Conservation (phyloP, 768 basidiomycete species). For the Rhizopogon vulgaris region DNA sequence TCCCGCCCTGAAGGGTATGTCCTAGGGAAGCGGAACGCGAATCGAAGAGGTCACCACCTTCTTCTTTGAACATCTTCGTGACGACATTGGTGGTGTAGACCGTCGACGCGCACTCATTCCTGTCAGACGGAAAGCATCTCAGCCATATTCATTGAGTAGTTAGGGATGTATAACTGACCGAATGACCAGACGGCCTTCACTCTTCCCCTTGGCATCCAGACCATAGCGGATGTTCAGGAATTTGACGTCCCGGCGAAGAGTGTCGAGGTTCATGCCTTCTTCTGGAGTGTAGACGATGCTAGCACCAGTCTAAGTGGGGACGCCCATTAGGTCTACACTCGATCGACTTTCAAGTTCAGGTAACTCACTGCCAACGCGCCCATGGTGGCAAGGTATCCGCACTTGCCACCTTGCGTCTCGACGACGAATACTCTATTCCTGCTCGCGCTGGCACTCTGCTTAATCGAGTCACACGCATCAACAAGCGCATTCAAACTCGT, state of each 20-base stretch:
- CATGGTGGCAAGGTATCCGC: constrained; percentile 92
- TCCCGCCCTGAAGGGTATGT: constrained; percentile 94
- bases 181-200: constrained; percentile 90
- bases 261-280: constrained; percentile 77
- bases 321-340: background rate
- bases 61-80: constrained; percentile 91
- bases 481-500: constrained; percentile 98
- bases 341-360: background rate
- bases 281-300: constrained; percentile 94
- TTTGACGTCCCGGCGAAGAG: constrained; percentile 75
- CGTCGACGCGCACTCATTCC: constrained; percentile 79
- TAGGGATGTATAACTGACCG: constrained; percentile 43
- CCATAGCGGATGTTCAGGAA: constrained; percentile 83
- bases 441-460: constrained; percentile 96
- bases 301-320: constrained; percentile 67
- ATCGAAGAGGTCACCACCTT: constrained; percentile 90
- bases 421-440: constrained; percentile 96
- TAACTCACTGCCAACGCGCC: constrained; percentile 87
- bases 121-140: constrained; percentile 21
- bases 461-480: constrained; percentile 96
- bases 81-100: constrained; percentile 91
- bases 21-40: constrained; percentile 93
- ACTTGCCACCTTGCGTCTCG: constrained; percentile 96
- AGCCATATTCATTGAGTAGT: background rate
- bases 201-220: constrained; percentile 82